phyloP scores from a whole-genome alignment of 192 early-diverging fungal species.

The Rhizophagus sp. region DNA sequence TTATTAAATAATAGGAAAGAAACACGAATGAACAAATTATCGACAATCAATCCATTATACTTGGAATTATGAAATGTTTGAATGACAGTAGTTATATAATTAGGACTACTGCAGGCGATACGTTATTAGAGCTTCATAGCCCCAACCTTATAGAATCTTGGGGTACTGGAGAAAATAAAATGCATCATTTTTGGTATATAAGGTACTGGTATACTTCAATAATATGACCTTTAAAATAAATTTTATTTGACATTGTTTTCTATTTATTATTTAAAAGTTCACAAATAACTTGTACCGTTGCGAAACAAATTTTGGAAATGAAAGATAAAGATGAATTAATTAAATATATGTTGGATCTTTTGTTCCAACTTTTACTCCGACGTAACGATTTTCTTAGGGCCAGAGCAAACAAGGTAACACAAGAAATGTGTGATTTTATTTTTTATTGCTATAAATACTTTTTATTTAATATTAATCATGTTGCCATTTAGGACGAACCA shows the following conservation, averaged over 20 bases:
- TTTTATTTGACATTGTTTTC: slow-evolving; percentile 29
- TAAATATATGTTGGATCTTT: slow-evolving; percentile 64
- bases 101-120: slow-evolving; percentile 68
- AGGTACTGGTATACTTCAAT: slow-evolving; percentile 27
- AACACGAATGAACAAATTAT: not conserved
- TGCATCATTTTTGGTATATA: slow-evolving; percentile 81
- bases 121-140: slow-evolving; percentile 73
- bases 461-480: not conserved
- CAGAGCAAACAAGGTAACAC: slow-evolving; percentile 38
- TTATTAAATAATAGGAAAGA: not conserved
- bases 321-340: slow-evolving; percentile 55
- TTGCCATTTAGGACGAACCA: not conserved
- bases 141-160: slow-evolving; percentile 72
- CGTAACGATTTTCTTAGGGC: slow-evolving; percentile 58
- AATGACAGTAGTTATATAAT: slow-evolving; percentile 70
- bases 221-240: not conserved
- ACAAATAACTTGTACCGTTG: slow-evolving; percentile 62
- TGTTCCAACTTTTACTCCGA: slow-evolving; percentile 64
- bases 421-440: not conserved
- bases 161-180: slow-evolving; percentile 72
- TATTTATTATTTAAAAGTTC: slow-evolving; percentile 30
- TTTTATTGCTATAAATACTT: not conserved
- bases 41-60: slow-evolving; percentile 64
- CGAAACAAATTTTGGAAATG: slow-evolving; percentile 74
- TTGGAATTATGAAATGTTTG: slow-evolving; percentile 76